phyloP scores from a whole-genome alignment of 2,329 filamentous ascomycete genomes.

The Diaporthe capsici region DNA sequence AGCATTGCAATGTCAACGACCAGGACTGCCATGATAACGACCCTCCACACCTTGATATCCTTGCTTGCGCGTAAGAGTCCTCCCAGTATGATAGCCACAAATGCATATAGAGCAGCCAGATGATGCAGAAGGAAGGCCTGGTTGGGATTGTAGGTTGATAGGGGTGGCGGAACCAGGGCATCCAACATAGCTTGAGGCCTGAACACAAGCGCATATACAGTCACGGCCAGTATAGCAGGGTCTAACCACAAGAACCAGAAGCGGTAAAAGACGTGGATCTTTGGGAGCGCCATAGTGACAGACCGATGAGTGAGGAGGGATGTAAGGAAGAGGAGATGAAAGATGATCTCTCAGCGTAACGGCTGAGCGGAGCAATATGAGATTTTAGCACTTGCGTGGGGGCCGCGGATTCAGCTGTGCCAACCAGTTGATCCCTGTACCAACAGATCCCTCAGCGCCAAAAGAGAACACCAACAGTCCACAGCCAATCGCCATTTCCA shows the following conservation, averaged over 20 bases:
- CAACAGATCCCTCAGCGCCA: neutral
- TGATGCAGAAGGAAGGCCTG: conserved; percentile 46
- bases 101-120: conserved; percentile 43
- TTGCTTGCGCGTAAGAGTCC: conserved; percentile 42
- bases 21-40: conserved; percentile 42
- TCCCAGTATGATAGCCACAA: conserved; percentile 41
- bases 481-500: no score
- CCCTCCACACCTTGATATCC: conserved; percentile 45
- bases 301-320: neutral
- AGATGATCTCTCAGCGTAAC: neutral
- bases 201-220: conserved; percentile 42
- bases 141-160: conserved; percentile 42
- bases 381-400: neutral
- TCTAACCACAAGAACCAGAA: conserved; percentile 47
- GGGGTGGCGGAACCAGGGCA: conserved; percentile 41
- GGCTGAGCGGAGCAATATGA: neutral
- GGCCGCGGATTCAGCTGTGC: neutral
- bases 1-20: conserved; percentile 44
- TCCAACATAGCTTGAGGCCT: conserved; percentile 43
- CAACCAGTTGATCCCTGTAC: neutral
- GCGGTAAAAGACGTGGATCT: conserved; percentile 44
- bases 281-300: conserved; percentile 31
- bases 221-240: conserved; percentile 41
- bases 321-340: neutral
- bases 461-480: no score